Evolutionary conservation across 805 yeast genomes (phyloP).

Genomic region (Ogataea trehalophila): DNA sequence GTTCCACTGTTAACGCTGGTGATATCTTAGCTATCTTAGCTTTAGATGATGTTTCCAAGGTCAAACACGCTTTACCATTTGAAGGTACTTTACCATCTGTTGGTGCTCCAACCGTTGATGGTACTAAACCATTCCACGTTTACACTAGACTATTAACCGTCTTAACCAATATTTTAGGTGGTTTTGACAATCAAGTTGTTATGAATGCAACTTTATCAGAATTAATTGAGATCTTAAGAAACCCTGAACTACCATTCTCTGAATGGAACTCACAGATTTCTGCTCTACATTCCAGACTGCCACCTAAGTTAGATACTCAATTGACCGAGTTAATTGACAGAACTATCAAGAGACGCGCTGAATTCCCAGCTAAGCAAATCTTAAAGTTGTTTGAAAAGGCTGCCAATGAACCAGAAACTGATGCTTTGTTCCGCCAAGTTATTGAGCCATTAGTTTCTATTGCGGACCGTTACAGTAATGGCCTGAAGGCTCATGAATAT

Average conservation of each 20-base stretch:
- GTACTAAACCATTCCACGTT: slow-evolving; percentile 78
- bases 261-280: slow-evolving; percentile 86
- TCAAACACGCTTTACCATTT: slow-evolving; percentile 91
- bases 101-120: slow-evolving; percentile 79
- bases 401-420: slow-evolving; percentile 42
- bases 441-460: slow-evolving; percentile 72
- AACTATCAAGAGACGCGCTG: slow-evolving; percentile 58
- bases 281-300: slow-evolving; percentile 89
- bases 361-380: slow-evolving; percentile 90
- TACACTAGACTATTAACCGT: slow-evolving; percentile 55
- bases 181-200: slow-evolving; percentile 93
- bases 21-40: slow-evolving; percentile 94
- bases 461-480: slow-evolving; percentile 65
- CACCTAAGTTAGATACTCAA: slow-evolving; percentile 66
- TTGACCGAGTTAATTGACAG: slow-evolving; percentile 65
- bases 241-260: slow-evolving; percentile 83
- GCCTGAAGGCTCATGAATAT: slow-evolving; percentile 82
- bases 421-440: slow-evolving; percentile 47
- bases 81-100: slow-evolving; percentile 89
- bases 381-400: slow-evolving; percentile 65
- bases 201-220: slow-evolving; percentile 78
- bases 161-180: slow-evolving; percentile 75
- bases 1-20: slow-evolving; percentile 95
- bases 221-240: slow-evolving; percentile 66
- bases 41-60: slow-evolving; percentile 94